Base-by-base conservation (phyloP, 495 filamentous ascomycete species). In the Poronia punctata region DNA sequence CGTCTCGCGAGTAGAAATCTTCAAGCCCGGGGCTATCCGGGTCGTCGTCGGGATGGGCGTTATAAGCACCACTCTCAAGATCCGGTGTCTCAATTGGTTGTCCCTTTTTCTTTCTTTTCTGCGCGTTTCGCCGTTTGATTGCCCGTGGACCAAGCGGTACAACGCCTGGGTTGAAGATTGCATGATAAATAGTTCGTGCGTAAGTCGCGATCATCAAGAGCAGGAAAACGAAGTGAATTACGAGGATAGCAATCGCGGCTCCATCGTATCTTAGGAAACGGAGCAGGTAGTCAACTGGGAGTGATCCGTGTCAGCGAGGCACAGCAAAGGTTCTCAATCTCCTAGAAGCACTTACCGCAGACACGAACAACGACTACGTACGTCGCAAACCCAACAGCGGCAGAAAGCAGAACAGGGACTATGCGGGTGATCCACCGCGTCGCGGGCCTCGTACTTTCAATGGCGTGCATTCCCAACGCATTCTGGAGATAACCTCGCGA, bases 1-100 rank as follows among this genome's bases (percentile, higher is more conserved):
- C 75, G 55, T 93, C 79, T 54, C 82, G 84, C 16, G 70, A 81
- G 54, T 88, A 87, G 52, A 90, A 93, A 27, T 49, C 38, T 49
- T 73, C 71, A 28, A 74, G 52, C 8, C 68, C 66, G 1, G 72
- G 67, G 48, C 57, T 70, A 33, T 68, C 64, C 22, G 66, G 61
- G 41, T 68, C 50, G 3, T 43, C 36, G 36, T 67, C 60, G 12
- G 62, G 58, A 7, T 56, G 53, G 4, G 46, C 37, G 18, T 60
- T 48, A 32, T 65, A 65, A 22, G 49, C 46, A 12, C 51, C 45
- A 16, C 59, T 62, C 40, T 74, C 74, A 35, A 68, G 46, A 46
- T 73, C 67, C 25, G 46, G 37, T 22, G 46, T 31, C 15, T 43
- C 45, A 14, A 49, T 45, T 19, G 48, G 37, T 32, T 45, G 43